Evolutionary conservation across 2,329 filamentous ascomycete genomes (phyloP), one percentile per base, ranked within the genome.

Genomic region (Clarireedia monteithiana): DNA sequence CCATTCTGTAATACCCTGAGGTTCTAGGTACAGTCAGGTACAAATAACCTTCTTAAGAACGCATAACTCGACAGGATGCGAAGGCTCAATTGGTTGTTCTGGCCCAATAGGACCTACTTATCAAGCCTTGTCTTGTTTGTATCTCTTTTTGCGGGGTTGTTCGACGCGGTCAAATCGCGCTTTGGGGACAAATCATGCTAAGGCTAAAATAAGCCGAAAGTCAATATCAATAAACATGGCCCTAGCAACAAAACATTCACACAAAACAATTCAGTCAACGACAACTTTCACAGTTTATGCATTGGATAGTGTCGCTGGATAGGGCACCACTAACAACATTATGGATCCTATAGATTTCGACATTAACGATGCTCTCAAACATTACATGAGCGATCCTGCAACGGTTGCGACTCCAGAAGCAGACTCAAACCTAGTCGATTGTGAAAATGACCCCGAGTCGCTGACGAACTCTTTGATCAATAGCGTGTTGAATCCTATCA

Each of bases 351-450:
- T 91, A 70, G 81, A 86, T 68, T 99, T 99, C 75, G 89, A 97
- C 72, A 89, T 99, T 73, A 96, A 96, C 72, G 88, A 96, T 76
- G 90, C 91, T 63, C 86, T 97, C 72, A 96, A 96, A 78, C 83
- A 89, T 71, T 99, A 96, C 74, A 89, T 96, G 81, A 95, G 90
- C 74, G 92, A 97, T 71, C 92, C 94, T 7, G 78, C 84, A 47
- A 82, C 83, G 40, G 88, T 97, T 55, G 78, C 87, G 6, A 96
- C 91, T 2, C 85, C 88, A 45, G 92, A 97, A 71, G 94, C 91
- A 55, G 88, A 94, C 64, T 73, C 84, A 46, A 82, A 87, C 58
- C 82, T 99, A 20, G 79, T 91, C 65, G 92, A 97, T 70, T 95
- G 89, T 80, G 94, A 97, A 75, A 88, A 88, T 71, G 90, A 96